Conservation (phyloP, 2,329 filamentous ascomycete genomes). For the Bretziella fagacearum region DNA sequence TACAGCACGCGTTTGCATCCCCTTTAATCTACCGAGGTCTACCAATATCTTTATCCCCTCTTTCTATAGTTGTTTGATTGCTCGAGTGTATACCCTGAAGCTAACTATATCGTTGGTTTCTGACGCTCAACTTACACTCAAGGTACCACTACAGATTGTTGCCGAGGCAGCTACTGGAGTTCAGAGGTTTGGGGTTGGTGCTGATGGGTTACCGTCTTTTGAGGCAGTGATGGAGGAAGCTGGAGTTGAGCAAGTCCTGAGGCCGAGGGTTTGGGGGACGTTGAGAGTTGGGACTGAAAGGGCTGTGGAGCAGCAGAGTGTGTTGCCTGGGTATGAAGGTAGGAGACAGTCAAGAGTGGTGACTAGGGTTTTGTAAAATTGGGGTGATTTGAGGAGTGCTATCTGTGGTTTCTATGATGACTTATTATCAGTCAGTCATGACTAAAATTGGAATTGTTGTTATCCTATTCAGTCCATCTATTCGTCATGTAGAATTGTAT, state of each 20-base stretch:
- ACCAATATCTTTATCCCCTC: conserved; percentile 37
- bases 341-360: neutral
- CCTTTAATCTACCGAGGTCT: conserved; percentile 29
- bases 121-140: conserved; percentile 28
- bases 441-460: too few relatives aligned
- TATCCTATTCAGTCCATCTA: too few relatives aligned
- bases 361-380: neutral
- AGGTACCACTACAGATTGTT: conserved; percentile 33
- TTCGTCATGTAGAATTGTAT: too few relatives aligned
- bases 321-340: neutral
- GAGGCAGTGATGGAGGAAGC: conserved; percentile 3
- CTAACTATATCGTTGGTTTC: conserved; percentile 28
- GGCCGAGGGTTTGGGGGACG: neutral
- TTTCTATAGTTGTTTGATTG: conserved; percentile 41
- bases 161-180: neutral
- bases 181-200: neutral
- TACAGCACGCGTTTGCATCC: conserved; percentile 28
- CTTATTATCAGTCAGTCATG: too few relatives aligned
- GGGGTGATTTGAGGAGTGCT: neutral
- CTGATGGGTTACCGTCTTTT: conserved; percentile 10
- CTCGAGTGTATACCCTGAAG: conserved; percentile 37
- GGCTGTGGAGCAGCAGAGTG: neutral
- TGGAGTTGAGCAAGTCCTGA: neutral
- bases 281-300: neutral
- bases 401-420: too few relatives aligned